Base-by-base conservation (phyloP, 2,329 filamentous ascomycete genomes). In the Akanthomyces dipterigenus region DNA sequence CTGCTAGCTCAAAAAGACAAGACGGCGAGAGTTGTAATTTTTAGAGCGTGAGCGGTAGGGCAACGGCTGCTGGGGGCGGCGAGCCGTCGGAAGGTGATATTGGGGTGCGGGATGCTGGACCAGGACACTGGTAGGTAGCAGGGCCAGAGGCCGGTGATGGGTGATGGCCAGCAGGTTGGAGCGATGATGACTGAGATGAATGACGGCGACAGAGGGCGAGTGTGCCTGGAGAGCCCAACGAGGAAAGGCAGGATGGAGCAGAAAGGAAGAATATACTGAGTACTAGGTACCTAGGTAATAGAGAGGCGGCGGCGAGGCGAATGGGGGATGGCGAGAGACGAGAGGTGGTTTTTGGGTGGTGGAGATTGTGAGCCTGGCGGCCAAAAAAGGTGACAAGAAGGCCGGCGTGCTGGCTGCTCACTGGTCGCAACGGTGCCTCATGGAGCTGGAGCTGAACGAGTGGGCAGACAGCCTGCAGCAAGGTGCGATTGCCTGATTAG, bases 401-500 rank as follows among this genome's bases (percentile, higher is more conserved):
- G 36, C 36, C 14, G 36, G 14, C 12, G 36, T 38, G 43, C 53
- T 34, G 26, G 43, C 43, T 22, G 45, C 42, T 49, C 43, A 57
- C 20, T 57, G 55, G 55, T 28, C 38, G 43, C 43, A 38, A 11
- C 22, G 31, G 24, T 57, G 55, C 28, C 55, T 57, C 55, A 14
- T 55, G 49, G 31, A 38, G 49, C 20, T 48, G 55, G 9, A 57
- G 31, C 42, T 48, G 54, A 56, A 57, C 12, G 24, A 59, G n/a
- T 14, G 34, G 45, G 43, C 55, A 40, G 55, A 34, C 46, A 50
- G 31, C 31, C 31, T 34, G 31, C 31, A 34, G 31, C 31, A 11
- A 16, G 48, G 50, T 22, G 55, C 16, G 42, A 58, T 45, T 58
- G 31, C 55, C 55, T 58, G 26, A 58, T 58, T 58, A 34, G 55